phyloP scores from a whole-genome alignment of 805 yeast species.

The Ogataea naganishii region DNA sequence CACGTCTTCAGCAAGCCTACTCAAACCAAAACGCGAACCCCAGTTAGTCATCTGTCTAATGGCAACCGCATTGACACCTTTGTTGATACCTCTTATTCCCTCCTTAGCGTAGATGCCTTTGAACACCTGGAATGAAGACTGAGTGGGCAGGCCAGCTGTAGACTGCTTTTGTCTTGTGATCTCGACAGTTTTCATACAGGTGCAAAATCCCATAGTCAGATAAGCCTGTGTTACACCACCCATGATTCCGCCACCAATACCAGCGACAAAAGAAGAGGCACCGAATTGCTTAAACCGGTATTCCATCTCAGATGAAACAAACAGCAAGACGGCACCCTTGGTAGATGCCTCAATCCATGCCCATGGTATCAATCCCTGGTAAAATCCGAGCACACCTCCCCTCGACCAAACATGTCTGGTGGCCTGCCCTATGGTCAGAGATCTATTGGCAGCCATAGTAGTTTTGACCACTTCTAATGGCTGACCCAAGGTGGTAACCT shows the following conservation, averaged over 20 bases:
- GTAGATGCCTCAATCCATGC: slow-evolving; percentile 99
- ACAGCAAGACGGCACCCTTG: slow-evolving; percentile 91
- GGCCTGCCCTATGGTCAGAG: slow-evolving; percentile 57
- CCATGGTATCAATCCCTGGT: slow-evolving; percentile 98
- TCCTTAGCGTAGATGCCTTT: slow-evolving; percentile 74
- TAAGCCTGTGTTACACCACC: slow-evolving; percentile 98
- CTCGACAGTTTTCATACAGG: slow-evolving; percentile 98
- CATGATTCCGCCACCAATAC: slow-evolving; percentile 90
- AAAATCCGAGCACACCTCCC: slow-evolving; percentile 88
- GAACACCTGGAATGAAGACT: slow-evolving; percentile 79
- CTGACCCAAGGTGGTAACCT: slow-evolving; percentile 92
- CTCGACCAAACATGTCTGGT: slow-evolving; percentile 78
- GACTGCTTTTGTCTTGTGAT: slow-evolving; percentile 84
- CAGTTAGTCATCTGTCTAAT: slow-evolving; percentile 97
- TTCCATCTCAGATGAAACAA: slow-evolving; percentile 90
- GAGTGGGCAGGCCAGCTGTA: slow-evolving; percentile 55
- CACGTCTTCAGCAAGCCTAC: slow-evolving; percentile 83
- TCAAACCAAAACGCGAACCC: slow-evolving; percentile 95
- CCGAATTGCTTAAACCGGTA: slow-evolving; percentile 62
- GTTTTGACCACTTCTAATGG: slow-evolving; percentile 95
- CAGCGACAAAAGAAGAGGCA: slow-evolving; percentile 64
- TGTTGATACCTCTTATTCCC: slow-evolving; percentile 91
- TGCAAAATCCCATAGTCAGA: slow-evolving; percentile 94
- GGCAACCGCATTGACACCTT: slow-evolving; percentile 99
- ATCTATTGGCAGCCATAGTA: slow-evolving; percentile 96